Conservation (phyloP, 2,329 filamentous ascomycete species). For the Stagonosporopsis vannaccii region DNA sequence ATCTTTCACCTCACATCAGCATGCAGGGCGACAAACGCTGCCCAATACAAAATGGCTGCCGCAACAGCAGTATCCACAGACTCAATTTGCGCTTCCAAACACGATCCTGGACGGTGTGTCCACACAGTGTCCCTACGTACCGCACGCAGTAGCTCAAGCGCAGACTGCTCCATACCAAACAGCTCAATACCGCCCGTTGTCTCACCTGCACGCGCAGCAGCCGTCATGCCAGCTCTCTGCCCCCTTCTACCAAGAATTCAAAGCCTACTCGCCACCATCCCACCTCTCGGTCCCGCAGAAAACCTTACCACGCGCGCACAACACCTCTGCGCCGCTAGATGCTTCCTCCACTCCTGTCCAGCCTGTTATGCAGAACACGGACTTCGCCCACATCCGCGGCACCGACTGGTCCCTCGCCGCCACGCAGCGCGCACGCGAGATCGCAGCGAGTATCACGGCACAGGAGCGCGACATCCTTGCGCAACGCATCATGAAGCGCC, state of each 20-base stretch:
- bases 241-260: too few relatives aligned
- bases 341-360: background rate
- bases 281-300: background rate
- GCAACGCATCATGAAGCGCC: background rate
- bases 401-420: conserved; percentile 1
- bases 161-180: background rate
- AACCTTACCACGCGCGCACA: background rate
- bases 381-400: background rate
- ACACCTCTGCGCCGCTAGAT: background rate
- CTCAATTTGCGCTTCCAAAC: background rate
- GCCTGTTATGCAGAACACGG: background rate
- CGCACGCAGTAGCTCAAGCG: background rate
- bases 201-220: background rate
- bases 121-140: background rate
- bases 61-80: background rate
- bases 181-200: background rate
- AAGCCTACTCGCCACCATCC: background rate
- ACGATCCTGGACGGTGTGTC: background rate
- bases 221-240: background rate
- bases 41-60: background rate
- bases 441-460: background rate
- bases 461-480: background rate
- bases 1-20: background rate
- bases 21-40: background rate
- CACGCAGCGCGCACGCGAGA: background rate